Evolutionary conservation across 2,329 filamentous ascomycete species (phyloP).

Genomic region (Dactylellina leptospora): DNA sequence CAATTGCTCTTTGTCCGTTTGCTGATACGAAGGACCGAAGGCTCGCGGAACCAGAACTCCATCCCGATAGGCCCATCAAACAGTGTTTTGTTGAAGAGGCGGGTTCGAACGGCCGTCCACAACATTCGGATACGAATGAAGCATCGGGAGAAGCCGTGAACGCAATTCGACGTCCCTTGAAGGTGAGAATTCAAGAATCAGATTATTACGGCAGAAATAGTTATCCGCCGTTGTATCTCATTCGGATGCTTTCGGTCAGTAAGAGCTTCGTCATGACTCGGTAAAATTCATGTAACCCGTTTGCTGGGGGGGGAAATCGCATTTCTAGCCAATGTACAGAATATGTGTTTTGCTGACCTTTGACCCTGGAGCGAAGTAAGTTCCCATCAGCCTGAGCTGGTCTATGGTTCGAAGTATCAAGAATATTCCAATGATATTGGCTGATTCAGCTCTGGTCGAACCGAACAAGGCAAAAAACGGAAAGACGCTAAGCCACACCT

Average conservation of each 20-base stretch:
- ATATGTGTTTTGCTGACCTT: constrained; percentile 25
- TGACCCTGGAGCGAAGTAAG: not conserved
- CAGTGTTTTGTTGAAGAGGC: not conserved
- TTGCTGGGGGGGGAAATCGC: constrained; percentile 5
- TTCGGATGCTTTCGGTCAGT: constrained; percentile 16
- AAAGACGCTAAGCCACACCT: constrained; percentile 43
- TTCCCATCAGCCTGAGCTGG: constrained; percentile 9
- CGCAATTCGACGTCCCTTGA: too few relatives aligned
- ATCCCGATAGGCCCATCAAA: constrained; percentile 49
- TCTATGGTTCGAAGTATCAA: too few relatives aligned
- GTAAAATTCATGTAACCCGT: constrained; percentile 20
- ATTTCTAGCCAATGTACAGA: constrained; percentile 23
- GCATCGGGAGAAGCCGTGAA: not conserved
- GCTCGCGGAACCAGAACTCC: constrained; percentile 40
- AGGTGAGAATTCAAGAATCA: too few relatives aligned
- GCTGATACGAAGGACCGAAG: constrained; percentile 19
- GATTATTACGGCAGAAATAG: not conserved
- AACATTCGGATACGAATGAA: constrained; percentile 25
- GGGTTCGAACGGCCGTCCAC: constrained; percentile 1
- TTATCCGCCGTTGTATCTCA: not conserved
- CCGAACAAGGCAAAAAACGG: constrained; percentile 31
- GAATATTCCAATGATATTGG: too few relatives aligned
- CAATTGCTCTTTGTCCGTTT: constrained; percentile 28
- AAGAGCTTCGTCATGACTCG: constrained; percentile 38
- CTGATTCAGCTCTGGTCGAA: constrained; percentile 14